These are phyloP conservation scores for Trichophyton equinum DNA, from an alignment of 2,329 filamentous ascomycete genomes.

Conservation along the genomic window DNA sequence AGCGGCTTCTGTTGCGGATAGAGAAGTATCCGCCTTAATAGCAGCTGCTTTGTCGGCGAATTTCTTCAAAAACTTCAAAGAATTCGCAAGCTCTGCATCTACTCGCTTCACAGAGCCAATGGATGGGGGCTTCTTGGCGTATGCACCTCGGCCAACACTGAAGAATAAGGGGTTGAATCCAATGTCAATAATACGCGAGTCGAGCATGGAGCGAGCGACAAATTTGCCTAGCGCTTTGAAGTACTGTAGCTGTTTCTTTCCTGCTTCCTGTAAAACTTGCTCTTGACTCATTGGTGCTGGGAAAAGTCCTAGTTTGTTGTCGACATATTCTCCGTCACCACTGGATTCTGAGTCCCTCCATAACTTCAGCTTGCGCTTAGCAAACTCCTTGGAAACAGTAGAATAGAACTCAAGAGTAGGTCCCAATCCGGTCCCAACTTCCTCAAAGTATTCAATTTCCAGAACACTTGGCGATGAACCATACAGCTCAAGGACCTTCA, in stretches of 20 bases:
- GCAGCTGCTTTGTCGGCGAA: constrained; percentile 73
- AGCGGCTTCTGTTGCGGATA: constrained; percentile 58
- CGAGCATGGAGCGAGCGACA: constrained; percentile 93
- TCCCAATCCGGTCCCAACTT: constrained; percentile 89
- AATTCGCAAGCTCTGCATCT: constrained; percentile 73
- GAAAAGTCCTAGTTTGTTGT: constrained; percentile 73
- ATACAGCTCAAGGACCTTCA: constrained; percentile 98
- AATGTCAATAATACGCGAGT: constrained; percentile 93
- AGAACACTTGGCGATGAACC: constrained; percentile 91
- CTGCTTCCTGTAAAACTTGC: constrained; percentile 59
- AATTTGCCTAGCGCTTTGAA: constrained; percentile 96
- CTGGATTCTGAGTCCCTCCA: constrained; percentile 82
- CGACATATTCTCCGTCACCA: constrained; percentile 66
- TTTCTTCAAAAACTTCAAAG: constrained; percentile 73
- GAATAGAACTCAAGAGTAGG: constrained; percentile 97
- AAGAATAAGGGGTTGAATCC: constrained; percentile 98
- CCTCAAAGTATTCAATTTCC: constrained; percentile 97
- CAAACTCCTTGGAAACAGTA: constrained; percentile 91
- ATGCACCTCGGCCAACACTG: constrained; percentile 62
- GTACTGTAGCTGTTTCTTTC: constrained; percentile 74
- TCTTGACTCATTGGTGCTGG: constrained; percentile 78
- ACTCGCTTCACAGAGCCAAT: constrained; percentile 82
- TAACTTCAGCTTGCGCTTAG: constrained; percentile 89
- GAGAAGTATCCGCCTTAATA: constrained; percentile 57
- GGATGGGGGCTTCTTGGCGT: constrained; percentile 59